Conservation (phyloP, 106 monocot genomes). For the Cymbidium sinense region DNA sequence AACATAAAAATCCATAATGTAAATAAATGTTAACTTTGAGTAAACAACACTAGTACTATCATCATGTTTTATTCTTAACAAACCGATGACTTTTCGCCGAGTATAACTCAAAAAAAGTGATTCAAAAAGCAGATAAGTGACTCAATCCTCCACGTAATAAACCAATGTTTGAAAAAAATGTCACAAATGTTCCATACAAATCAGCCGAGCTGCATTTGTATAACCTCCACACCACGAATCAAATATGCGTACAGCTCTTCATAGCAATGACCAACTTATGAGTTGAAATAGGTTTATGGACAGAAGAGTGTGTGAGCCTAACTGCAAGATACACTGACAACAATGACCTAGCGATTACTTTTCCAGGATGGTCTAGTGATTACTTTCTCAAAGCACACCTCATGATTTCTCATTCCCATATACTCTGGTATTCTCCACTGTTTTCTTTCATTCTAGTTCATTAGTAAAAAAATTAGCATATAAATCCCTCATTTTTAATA, state of each 20-base stretch:
- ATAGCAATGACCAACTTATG: background rate
- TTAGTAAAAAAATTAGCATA: no score
- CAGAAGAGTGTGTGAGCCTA: background rate
- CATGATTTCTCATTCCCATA: no score
- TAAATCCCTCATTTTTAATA: no score
- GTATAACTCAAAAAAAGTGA: background rate
- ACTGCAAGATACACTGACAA: background rate
- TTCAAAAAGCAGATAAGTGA: background rate
- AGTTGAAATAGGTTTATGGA: background rate
- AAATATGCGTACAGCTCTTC: background rate
- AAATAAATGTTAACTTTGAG: background rate
- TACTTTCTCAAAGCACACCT: no score
- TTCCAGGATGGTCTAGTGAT: no score
- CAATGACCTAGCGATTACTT: background rate
- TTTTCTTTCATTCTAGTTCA: no score
- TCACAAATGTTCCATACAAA: background rate
- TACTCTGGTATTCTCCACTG: no score
- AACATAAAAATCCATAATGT: background rate
- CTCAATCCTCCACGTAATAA: background rate
- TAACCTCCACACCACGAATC: background rate
- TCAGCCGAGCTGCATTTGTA: background rate
- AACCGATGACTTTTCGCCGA: background rate
- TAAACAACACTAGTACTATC: background rate
- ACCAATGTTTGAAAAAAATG: background rate
- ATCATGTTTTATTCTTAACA: no score